Base-by-base conservation (phyloP, 495 filamentous ascomycete species). In the Xylaria sp. region DNA sequence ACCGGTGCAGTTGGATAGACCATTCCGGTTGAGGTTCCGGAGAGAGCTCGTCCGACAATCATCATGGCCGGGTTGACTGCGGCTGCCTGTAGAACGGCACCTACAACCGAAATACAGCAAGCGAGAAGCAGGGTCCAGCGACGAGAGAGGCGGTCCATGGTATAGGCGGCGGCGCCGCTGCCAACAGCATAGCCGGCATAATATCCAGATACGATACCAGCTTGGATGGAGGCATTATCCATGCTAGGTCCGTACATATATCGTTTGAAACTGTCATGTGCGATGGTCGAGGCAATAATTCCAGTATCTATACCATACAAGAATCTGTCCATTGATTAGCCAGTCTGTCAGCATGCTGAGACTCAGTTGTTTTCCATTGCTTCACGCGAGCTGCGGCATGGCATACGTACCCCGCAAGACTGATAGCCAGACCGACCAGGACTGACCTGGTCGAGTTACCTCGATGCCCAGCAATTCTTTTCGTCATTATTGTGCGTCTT, bases 141-240 rank as follows among this genome's bases (percentile, higher is more conserved):
- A 50, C 79, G 69, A 59, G 78, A 73, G 14, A 77, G 68, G 44
- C 44, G 66, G 43, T 80, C 77, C 48, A 72, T 73, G 17, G 62
- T 69, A 29, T 71, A 78, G 7, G 78, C 79, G 57, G 72, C 73
- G 12, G 68, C 68, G 61, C 75, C 71, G 37, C 67, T 76, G 19
- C 78, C 78, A 37, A 81, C 24, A 46, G 74, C 78, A 46, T 74
- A 68, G 21, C 79, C 79, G 63, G 74, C 78, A 48, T 73, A 74
- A 44, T 77, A 78, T 5, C 75, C 63, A 40, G 79, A 78, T 7
- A 80, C 78, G 29, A 81, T 80, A n/a, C 78, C 79, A 29, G 78
- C 77, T 53, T 74, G 73, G 24, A 71, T 73, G 52, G 73, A 37
- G 57, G 67, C 74, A 72, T 70, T 70, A 40, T 69, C 43, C 29